Conservation (phyloP, 2,329 filamentous ascomycete genomes). For the Fonsecaea multimorphosa region DNA sequence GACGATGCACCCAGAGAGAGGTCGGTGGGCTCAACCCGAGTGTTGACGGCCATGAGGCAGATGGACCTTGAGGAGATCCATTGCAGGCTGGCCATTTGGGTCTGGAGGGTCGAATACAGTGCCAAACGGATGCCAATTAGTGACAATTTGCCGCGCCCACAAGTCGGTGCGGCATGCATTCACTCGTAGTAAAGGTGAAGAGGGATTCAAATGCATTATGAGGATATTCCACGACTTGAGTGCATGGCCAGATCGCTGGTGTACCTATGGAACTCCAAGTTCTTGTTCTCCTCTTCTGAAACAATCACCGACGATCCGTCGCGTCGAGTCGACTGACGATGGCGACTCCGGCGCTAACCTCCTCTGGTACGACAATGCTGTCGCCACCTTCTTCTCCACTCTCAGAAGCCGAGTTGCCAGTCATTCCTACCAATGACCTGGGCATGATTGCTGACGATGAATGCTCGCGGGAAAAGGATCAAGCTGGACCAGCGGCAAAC, state of each 20-base stretch:
- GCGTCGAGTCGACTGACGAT: conserved; percentile 9
- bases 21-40: not conserved
- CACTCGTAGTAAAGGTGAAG: not conserved
- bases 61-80: not conserved
- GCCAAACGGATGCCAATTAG: not conserved
- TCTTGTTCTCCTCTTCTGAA: not conserved
- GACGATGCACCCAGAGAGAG: not conserved
- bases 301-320: not conserved
- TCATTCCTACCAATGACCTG: conserved; percentile 28
- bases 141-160: not conserved
- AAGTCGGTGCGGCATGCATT: not conserved
- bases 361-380: not conserved
- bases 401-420: conserved; percentile 21
- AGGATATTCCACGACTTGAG: not conserved
- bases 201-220: not conserved
- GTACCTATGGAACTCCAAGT: too few relatives aligned
- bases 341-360: conserved; percentile 16
- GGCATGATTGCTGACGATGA: conserved; percentile 34
- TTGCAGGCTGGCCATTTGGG: not conserved
- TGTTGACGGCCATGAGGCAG: not conserved
- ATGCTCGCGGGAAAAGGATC: conserved; percentile 1
- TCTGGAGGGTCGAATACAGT: not conserved
- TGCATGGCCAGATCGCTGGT: too few relatives aligned
- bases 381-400: conserved; percentile 11
- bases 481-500: not conserved